Evolutionary conservation across 345 rosid species (phyloP).

Genomic region (Crucihimalaya himalaica): DNA sequence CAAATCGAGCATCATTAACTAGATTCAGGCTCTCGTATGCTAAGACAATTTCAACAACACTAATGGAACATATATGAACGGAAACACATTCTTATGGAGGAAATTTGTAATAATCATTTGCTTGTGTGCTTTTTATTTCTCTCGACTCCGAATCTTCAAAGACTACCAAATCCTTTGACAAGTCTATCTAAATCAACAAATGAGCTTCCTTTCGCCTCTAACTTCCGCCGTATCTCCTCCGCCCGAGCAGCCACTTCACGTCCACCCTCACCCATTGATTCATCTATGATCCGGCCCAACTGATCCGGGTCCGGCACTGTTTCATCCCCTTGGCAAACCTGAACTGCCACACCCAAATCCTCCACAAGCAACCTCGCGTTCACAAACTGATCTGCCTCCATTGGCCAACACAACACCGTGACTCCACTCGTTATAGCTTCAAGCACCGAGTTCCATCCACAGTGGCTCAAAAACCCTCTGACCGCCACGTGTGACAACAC

Average conservation of each 20-base stretch:
- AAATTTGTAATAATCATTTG: background rate
- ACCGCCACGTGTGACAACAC: constrained; percentile 58
- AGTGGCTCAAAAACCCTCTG: constrained; percentile 64
- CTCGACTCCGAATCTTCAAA: background rate
- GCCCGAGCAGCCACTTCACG: background rate
- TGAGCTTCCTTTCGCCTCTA: constrained; percentile 13
- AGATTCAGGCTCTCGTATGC: no score
- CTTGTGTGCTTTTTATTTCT: background rate
- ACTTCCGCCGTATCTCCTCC: constrained; percentile 8
- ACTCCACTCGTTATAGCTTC: constrained; percentile 62
- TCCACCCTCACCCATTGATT: constrained; percentile 34
- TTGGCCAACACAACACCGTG: constrained; percentile 63
- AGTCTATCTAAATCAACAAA: constrained; percentile 16
- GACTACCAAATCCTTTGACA: constrained; percentile 4
- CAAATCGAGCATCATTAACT: no score
- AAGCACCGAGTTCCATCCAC: constrained; percentile 41
- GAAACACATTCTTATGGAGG: background rate
- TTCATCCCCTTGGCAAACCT: constrained; percentile 53
- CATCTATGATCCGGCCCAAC: constrained; percentile 39
- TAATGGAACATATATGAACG: background rate
- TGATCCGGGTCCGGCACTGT: constrained; percentile 57
- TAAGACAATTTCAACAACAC: background rate
- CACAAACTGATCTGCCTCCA: constrained; percentile 46
- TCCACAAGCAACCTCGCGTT: constrained; percentile 58
- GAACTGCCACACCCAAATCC: constrained; percentile 52